Evolutionary conservation across 1,139 yeast genomes (phyloP).

Genomic region (Candida sp.): DNA sequence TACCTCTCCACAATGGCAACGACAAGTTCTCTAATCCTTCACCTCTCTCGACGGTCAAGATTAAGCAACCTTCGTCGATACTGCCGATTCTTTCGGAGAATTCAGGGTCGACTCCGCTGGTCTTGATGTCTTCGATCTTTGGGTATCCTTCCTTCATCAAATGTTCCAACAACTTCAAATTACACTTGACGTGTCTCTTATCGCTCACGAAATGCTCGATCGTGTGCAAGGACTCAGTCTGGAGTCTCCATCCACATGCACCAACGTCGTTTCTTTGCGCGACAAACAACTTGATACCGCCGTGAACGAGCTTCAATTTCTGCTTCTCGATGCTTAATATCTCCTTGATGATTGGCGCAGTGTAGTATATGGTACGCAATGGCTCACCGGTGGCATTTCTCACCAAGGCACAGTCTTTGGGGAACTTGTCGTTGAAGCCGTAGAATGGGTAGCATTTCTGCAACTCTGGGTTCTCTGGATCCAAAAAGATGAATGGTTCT

Average conservation of each 20-base stretch:
- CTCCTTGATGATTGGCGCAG: conserved; percentile 73
- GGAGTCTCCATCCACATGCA: conserved; percentile 86
- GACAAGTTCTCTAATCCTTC: conserved; percentile 67
- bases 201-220: conserved; percentile 61
- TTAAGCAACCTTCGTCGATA: conserved; percentile 84
- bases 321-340: conserved; percentile 72
- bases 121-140: conserved; percentile 58
- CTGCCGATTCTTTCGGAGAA: conserved; percentile 58
- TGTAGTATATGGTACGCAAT: conserved; percentile 87
- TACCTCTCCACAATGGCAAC: conserved; percentile 94
- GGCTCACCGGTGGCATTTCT: conserved; percentile 98
- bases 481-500: conserved; percentile 88
- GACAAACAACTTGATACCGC: conserved; percentile 91
- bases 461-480: conserved; percentile 67
- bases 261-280: conserved; percentile 85
- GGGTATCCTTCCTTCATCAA: conserved; percentile 87
- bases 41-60: conserved; percentile 69
- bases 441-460: conserved; percentile 86
- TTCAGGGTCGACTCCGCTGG: conserved; percentile 55
- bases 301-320: conserved; percentile 85
- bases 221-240: conserved; percentile 80
- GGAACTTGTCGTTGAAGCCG: conserved; percentile 68
- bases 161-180: conserved; percentile 61
- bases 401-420: conserved; percentile 73
- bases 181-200: conserved; percentile 60